Percentiles rank a stretch among this genome's conserved stretches.
These are phyloP conservation scores for Yarrowia hollandica DNA, from an alignment of 805 yeast species.

Conservation along the genomic window DNA sequence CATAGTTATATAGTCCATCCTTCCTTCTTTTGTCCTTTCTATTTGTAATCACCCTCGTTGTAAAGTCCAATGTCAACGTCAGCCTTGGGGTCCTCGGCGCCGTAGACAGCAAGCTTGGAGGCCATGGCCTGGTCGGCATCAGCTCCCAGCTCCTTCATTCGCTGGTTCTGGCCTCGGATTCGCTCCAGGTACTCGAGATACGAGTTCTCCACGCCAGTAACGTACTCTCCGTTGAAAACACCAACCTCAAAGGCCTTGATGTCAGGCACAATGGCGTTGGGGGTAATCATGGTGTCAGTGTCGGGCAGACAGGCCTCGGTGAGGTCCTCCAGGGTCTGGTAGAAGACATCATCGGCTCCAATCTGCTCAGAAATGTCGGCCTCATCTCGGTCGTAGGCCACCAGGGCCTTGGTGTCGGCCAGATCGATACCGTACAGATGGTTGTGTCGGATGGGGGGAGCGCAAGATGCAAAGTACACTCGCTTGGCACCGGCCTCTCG, in stretches of 20 bases:
- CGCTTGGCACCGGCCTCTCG: constrained; percentile 94
- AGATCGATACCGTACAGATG: constrained; percentile 97
- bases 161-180: constrained; percentile 75
- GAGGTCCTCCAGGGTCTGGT: constrained; percentile 82
- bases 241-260: constrained; percentile 85
- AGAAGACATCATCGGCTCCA: constrained; percentile 90
- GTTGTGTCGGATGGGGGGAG: constrained; percentile 95
- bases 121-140: constrained; percentile 45
- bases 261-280: constrained; percentile 24
- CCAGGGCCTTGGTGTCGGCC: constrained; percentile 91
- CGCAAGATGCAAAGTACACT: constrained; percentile 96
- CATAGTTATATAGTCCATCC: constrained; percentile 16
- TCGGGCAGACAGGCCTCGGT: constrained; percentile 68
- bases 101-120: constrained; percentile 45
- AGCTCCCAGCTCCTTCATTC: constrained; percentile 50
- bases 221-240: constrained; percentile 90
- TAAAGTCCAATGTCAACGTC: constrained; percentile 68
- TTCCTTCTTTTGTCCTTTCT: neutral
- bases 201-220: constrained; percentile 88
- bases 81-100: constrained; percentile 65
- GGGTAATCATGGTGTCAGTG: constrained; percentile 33
- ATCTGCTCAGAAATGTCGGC: constrained; percentile 72
- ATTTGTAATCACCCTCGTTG: constrained; percentile 54
- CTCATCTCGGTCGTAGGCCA: constrained; percentile 77
- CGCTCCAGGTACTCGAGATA: constrained; percentile 80